Conservation (phyloP, 2,329 filamentous ascomycete genomes). For the Calonectria montana region DNA sequence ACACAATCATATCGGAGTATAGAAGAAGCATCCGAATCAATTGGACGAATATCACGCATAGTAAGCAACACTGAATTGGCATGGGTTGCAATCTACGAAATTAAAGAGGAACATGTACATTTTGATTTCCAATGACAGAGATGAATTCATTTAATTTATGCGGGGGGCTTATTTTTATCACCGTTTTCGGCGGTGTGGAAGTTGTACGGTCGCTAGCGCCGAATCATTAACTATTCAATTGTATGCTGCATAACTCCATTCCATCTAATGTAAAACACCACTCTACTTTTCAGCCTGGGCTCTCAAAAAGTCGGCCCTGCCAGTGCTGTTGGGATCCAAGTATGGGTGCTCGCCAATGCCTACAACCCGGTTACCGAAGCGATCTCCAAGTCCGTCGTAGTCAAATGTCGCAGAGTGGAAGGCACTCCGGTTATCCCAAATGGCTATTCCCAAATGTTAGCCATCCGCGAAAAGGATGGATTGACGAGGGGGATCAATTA, state of each 20-base stretch:
- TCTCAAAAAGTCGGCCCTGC: slow-evolving; percentile 13
- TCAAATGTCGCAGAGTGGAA: slow-evolving; percentile 67
- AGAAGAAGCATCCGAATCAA: not conserved
- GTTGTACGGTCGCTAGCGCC: not conserved
- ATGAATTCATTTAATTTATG: not conserved
- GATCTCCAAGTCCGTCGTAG: slow-evolving; percentile 59
- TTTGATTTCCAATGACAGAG: not conserved
- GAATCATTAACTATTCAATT: slow-evolving; percentile 5
- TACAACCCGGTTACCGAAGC: slow-evolving; percentile 61
- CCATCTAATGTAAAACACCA: not conserved
- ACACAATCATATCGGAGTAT: not conserved
- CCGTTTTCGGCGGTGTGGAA: not conserved
- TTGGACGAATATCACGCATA: not conserved
- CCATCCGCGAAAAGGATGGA: not conserved
- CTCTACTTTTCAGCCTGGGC: not conserved
- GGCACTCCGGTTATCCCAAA: slow-evolving; percentile 69
- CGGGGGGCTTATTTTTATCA: not conserved
- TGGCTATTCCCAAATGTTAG: slow-evolving; percentile 49
- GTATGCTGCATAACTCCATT: not conserved
- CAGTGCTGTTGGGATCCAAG: slow-evolving; percentile 15
- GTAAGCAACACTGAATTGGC: not conserved
- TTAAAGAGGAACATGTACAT: not conserved
- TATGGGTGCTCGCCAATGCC: slow-evolving; percentile 56
- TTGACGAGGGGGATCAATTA: not conserved
- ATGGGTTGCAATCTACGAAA: not conserved